phyloP scores from a whole-genome alignment of 352 stramenopile species.

The Elongisporangium anandrum region DNA sequence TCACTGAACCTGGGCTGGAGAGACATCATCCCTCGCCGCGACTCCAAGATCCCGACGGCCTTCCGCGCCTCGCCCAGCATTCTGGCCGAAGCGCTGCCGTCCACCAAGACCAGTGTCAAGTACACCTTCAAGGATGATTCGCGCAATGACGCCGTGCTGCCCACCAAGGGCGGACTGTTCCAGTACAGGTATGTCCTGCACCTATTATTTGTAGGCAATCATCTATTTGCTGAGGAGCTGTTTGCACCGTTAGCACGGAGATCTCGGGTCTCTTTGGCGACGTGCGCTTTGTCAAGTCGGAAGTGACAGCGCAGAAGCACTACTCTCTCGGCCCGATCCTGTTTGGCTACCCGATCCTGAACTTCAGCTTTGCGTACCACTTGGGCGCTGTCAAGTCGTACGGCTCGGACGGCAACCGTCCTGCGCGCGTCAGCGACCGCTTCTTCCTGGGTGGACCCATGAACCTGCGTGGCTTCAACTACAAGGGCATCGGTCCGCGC shows the following conservation, averaged over 20 bases:
- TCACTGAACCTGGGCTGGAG: constrained; percentile 84
- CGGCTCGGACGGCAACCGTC: constrained; percentile 59
- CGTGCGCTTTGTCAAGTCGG: constrained; percentile 86
- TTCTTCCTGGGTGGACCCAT: constrained; percentile 90
- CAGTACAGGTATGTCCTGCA: constrained; percentile 82
- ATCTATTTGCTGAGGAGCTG: neutral
- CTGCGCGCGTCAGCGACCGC: constrained; percentile 87
- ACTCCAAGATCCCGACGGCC: constrained; percentile 81
- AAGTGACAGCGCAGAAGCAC: constrained; percentile 85
- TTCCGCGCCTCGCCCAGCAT: constrained; percentile 89
- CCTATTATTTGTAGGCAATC: neutral
- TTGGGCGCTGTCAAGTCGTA: constrained; percentile 80
- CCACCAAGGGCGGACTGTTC: constrained; percentile 85
- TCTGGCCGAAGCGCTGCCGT: constrained; percentile 85
- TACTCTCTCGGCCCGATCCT: constrained; percentile 53
- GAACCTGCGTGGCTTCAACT: constrained; percentile 87
- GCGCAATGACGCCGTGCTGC: constrained; percentile 85
- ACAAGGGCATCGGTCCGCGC: constrained; percentile 87
- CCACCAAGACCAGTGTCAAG: constrained; percentile 90
- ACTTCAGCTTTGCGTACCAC: constrained; percentile 78
- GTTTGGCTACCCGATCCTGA: constrained; percentile 71
- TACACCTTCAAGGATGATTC: constrained; percentile 91
- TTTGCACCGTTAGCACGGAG: constrained; percentile 53
- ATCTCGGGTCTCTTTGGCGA: constrained; percentile 83
- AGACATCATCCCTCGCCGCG: constrained; percentile 81